Evolutionary conservation across 129 eudicot species (phyloP).

Genomic region (Flaveria brownii): DNA sequence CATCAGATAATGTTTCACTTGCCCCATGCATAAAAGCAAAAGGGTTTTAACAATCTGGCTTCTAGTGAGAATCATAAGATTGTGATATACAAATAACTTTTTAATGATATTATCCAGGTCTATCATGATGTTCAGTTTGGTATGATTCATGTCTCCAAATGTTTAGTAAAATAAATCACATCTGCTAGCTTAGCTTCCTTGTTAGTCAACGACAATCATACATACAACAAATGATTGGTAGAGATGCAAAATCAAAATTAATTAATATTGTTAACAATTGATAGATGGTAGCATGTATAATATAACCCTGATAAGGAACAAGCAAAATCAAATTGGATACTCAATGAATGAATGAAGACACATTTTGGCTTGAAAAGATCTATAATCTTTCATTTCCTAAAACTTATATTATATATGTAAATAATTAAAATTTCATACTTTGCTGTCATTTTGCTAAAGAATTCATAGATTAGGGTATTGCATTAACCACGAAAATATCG

Average conservation of each 20-base stretch:
- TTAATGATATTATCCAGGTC: background rate
- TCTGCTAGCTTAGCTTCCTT: background rate
- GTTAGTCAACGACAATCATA: background rate
- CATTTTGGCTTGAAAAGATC: background rate
- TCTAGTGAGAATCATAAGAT: background rate
- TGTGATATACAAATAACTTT: constrained; percentile 1
- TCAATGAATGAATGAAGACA: background rate
- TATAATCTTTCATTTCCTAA: background rate
- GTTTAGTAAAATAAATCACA: background rate
- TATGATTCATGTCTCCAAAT: background rate
- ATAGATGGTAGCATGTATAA: background rate
- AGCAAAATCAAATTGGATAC: background rate
- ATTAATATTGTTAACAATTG: background rate
- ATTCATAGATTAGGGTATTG: constrained; percentile 1
- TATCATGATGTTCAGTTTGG: background rate
- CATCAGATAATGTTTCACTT: constrained; percentile 21
- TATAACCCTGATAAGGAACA: background rate
- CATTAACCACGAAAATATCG: background rate
- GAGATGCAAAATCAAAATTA: background rate
- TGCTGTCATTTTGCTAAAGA: background rate
- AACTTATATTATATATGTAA: background rate
- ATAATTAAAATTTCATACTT: background rate
- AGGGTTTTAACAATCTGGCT: constrained; percentile 6
- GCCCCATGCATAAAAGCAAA: constrained; percentile 13
- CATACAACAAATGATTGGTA: background rate